These are phyloP conservation scores for Saitozyma podzolica DNA, from an alignment of 768 basidiomycete species.

Conservation along the genomic window DNA sequence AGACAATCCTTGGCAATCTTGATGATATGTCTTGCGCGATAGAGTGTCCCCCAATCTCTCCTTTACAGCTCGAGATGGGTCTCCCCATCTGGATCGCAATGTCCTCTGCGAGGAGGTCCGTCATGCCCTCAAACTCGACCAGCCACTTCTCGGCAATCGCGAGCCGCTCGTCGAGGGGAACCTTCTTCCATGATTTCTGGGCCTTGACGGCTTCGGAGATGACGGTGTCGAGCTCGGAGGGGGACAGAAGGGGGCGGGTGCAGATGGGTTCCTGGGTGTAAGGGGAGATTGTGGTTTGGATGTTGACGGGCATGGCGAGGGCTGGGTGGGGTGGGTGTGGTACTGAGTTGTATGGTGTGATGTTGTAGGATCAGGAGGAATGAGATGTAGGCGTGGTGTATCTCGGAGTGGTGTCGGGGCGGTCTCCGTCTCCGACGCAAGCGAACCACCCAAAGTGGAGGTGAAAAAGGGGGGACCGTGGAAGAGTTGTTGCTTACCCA, in stretches of 20 bases:
- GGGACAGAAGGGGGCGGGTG: conserved; percentile 66
- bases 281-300: conserved; percentile 81
- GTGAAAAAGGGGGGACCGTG: not conserved
- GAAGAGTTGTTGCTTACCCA: not conserved
- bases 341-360: not conserved
- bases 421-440: too few species aligned
- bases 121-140: conserved; percentile 61
- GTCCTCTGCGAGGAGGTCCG: conserved; percentile 69
- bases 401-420: not conserved
- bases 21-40: conserved; percentile 80
- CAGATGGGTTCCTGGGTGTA: conserved; percentile 72
- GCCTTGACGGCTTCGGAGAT: conserved; percentile 65
- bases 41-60: conserved; percentile 81
- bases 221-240: conserved; percentile 62
- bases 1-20: conserved; percentile 75
- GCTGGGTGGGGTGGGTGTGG: conserved; percentile 5
- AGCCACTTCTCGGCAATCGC: conserved; percentile 71
- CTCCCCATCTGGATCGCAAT: conserved; percentile 91
- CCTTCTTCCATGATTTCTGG: conserved; percentile 71
- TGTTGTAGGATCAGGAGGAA: not conserved
- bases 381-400: not conserved
- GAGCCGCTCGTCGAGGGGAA: conserved; percentile 65
- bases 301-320: conserved; percentile 17
- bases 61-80: conserved; percentile 72
- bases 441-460: too few species aligned